These are phyloP conservation scores for Chrysopogon serrulatus DNA, from an alignment of 176 grass and related monocot genomes.

Conservation along the genomic window DNA sequence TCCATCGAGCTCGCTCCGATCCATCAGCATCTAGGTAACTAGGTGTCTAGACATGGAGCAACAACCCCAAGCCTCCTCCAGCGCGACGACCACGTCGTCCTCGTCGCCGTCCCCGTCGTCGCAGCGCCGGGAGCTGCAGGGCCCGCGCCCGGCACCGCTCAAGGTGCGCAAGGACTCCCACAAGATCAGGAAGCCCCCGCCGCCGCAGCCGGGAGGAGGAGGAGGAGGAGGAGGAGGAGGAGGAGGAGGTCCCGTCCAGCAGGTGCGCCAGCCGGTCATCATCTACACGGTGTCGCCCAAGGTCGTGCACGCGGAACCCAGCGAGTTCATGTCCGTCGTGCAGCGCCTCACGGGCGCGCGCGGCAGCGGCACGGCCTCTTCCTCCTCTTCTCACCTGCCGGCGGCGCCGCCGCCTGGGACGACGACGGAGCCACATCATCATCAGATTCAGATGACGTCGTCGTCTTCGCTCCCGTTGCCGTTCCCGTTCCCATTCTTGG, in stretches of 20 bases:
- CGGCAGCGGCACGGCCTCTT: neutral
- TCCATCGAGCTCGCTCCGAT: neutral
- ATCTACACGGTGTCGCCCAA: conserved; percentile 62
- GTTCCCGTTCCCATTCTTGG: neutral
- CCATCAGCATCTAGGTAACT: neutral
- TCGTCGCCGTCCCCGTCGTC: neutral
- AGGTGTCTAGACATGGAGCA: neutral
- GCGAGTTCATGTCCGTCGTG: conserved; percentile 73
- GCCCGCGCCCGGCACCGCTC: conserved; percentile 48
- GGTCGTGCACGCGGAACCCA: conserved; percentile 43
- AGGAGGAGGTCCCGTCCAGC: neutral
- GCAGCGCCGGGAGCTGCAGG: conserved; percentile 45
- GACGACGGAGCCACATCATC: neutral
- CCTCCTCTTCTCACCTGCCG: neutral
- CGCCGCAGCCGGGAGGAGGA: neutral
- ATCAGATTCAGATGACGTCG: neutral
- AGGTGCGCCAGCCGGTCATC: conserved; percentile 46
- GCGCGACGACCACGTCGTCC: neutral
- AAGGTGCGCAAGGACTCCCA: conserved; percentile 37
- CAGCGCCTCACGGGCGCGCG: conserved; percentile 58
- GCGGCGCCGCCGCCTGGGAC: neutral
- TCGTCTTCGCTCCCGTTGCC: neutral
- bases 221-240: too few relatives aligned
- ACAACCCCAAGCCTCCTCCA: neutral
- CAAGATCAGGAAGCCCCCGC: conserved; percentile 42